These are phyloP conservation scores for Emmonsiellopsis sp. DNA, from an alignment of 2,329 filamentous ascomycete genomes.

Conservation along the genomic window DNA sequence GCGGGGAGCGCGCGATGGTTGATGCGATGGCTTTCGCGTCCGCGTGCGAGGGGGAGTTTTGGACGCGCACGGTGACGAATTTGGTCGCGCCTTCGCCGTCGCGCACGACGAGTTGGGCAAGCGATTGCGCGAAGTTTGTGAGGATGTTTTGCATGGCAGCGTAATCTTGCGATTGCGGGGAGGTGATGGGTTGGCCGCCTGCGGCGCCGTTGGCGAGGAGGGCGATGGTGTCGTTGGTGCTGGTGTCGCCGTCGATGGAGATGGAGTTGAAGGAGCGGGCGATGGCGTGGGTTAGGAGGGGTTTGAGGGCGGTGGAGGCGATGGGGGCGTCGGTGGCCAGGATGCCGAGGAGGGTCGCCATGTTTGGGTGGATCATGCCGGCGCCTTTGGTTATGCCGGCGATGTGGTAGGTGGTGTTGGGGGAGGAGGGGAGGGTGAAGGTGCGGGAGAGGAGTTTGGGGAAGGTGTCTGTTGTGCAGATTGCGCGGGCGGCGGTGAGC, in stretches of 20 bases:
- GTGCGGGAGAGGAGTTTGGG: conserved; percentile 83
- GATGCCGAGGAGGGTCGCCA: conserved; percentile 89
- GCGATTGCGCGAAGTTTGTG: conserved; percentile 67
- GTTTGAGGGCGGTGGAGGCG: conserved; percentile 55
- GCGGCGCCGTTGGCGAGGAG: conserved; percentile 93
- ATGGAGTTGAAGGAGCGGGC: conserved; percentile 92
- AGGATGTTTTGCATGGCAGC: conserved; percentile 61
- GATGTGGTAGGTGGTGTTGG: conserved; percentile 67
- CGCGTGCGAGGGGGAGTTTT: conserved; percentile 58
- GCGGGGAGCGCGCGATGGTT: conserved; percentile 79
- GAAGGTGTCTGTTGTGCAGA: conserved; percentile 98
- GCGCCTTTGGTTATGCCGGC: conserved; percentile 96
- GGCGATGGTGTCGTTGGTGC: conserved; percentile 92
- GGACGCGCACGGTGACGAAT: conserved; percentile 86
- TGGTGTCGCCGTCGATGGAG: conserved; percentile 93
- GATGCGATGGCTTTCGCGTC: conserved; percentile 73
- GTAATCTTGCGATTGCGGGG: conserved; percentile 50
- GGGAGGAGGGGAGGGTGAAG: conserved; percentile 76
- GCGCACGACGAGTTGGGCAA: conserved; percentile 87
- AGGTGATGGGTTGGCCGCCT: conserved; percentile 56
- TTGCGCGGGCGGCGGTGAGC: conserved; percentile 77
- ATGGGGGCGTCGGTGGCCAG: conserved; percentile 87
- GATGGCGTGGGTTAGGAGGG: conserved; percentile 64
- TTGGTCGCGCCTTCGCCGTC: conserved; percentile 98
- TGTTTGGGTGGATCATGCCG: conserved; percentile 98